phyloP scores from a whole-genome alignment of 2,329 filamentous ascomycete species.

The Bipolaris sorokiniana region DNA sequence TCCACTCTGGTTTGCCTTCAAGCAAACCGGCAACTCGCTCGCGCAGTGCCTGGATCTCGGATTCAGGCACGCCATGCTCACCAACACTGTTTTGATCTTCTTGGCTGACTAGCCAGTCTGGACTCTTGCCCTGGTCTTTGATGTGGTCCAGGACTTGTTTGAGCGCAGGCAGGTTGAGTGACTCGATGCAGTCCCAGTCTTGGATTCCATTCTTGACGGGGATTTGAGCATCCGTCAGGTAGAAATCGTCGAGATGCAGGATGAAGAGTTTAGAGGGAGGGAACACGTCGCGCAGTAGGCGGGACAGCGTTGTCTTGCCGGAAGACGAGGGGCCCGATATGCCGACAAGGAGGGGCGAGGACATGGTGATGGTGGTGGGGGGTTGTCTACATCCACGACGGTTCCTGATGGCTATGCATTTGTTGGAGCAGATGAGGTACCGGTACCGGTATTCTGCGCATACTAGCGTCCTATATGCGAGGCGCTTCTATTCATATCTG shows the following conservation, averaged over 20 bases:
- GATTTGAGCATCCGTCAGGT: conserved; percentile 76
- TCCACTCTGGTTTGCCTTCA: conserved; percentile 22
- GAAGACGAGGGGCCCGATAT: conserved; percentile 91
- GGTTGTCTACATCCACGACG: neutral
- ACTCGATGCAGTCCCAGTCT: conserved; percentile 90
- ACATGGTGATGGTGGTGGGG: conserved; percentile 12
- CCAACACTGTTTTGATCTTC: conserved; percentile 63
- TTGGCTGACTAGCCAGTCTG: conserved; percentile 57
- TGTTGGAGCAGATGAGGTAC: neutral
- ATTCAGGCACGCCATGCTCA: conserved; percentile 46
- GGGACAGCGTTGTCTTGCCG: conserved; percentile 92
- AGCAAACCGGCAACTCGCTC: conserved; percentile 21
- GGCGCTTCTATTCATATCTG: too few relatives aligned
- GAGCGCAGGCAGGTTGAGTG: conserved; percentile 75
- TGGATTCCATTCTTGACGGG: conserved; percentile 62
- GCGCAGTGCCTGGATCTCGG: conserved; percentile 49
- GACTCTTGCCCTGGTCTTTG: conserved; percentile 67
- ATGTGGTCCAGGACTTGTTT: conserved; percentile 72
- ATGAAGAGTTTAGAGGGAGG: conserved; percentile 68
- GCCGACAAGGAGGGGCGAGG: conserved; percentile 67
- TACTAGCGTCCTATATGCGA: neutral
- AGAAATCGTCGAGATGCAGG: conserved; percentile 96
- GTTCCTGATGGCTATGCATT: neutral
- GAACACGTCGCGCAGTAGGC: conserved; percentile 83
- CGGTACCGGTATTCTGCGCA: neutral